These are phyloP conservation scores for Ophiostoma ulmi DNA, from an alignment of 2,329 filamentous ascomycete species.

Conservation along the genomic window DNA sequence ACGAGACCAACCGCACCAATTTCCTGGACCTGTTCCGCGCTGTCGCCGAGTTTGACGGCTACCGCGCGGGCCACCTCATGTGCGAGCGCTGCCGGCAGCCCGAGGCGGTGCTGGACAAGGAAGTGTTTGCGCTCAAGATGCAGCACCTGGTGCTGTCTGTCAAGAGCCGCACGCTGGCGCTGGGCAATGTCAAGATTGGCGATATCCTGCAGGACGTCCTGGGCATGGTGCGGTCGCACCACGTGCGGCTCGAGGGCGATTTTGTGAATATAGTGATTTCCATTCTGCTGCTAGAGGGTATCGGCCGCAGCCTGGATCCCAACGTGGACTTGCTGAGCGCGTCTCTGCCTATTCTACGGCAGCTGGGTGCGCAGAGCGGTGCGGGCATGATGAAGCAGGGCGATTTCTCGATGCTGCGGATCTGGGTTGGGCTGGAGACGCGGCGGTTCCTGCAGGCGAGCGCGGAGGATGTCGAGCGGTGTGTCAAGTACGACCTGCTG, in stretches of 20 bases:
- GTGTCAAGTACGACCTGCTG: constrained; percentile 84
- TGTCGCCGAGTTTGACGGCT: constrained; percentile 93
- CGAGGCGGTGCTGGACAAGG: constrained; percentile 78
- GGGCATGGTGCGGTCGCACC: constrained; percentile 83
- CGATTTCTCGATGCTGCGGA: constrained; percentile 78
- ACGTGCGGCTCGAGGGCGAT: constrained; percentile 91
- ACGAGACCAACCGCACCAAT: constrained; percentile 76
- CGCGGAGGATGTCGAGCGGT: constrained; percentile 81
- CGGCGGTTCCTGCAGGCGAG: constrained; percentile 85
- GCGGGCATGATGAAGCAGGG: constrained; percentile 64
- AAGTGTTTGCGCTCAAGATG: constrained; percentile 93
- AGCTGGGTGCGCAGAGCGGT: constrained; percentile 74
- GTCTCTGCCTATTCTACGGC: constrained; percentile 81
- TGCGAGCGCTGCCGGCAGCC: constrained; percentile 91
- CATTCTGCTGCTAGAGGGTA: constrained; percentile 88
- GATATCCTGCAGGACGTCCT: constrained; percentile 90
- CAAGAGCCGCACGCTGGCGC: constrained; percentile 82
- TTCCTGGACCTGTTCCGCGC: constrained; percentile 95
- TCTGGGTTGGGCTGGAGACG: constrained; percentile 88
- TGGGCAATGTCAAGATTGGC: constrained; percentile 93
- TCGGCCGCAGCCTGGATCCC: constrained; percentile 81
- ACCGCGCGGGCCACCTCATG: constrained; percentile 92
- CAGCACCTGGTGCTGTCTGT: constrained; percentile 89
- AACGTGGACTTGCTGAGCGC: constrained; percentile 79
- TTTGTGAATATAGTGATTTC: constrained; percentile 98